These are phyloP conservation scores for Crithidia acanthocephali DNA, from an alignment of 208 protist genomes.

Conservation along the genomic window DNA sequence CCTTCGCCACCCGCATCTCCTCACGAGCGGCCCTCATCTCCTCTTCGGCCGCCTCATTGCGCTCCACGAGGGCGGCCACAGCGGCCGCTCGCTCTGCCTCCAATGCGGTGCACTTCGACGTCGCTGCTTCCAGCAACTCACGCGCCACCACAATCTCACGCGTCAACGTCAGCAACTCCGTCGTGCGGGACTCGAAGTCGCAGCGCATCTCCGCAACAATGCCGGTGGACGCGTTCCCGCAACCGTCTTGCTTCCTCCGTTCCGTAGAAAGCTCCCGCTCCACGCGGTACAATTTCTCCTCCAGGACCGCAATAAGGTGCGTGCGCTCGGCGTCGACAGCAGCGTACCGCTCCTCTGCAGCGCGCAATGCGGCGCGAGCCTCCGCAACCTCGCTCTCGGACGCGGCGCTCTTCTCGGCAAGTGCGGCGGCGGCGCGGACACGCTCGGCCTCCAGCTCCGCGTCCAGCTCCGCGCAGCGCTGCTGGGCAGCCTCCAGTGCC, in stretches of 20 bases:
- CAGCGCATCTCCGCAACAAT: constrained; percentile 2
- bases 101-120: background rate
- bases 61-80: background rate
- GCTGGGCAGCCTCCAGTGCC: constrained; percentile 8
- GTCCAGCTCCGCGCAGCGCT: constrained; percentile 1
- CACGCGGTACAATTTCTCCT: too few relatives aligned
- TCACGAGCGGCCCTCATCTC: background rate
- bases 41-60: background rate
- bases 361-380: too few relatives aligned
- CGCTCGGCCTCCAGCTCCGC: background rate
- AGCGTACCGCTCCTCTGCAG: too few relatives aligned
- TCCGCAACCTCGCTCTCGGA: too few relatives aligned
- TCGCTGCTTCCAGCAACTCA: background rate
- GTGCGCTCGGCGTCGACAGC: too few relatives aligned
- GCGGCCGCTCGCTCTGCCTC: background rate
- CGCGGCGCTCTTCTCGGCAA: too few relatives aligned
- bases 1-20: background rate
- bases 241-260: too few relatives aligned
- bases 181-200: background rate
- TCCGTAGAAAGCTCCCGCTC: too few relatives aligned
- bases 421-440: too few relatives aligned
- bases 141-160: constrained; percentile 10
- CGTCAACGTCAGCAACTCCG: constrained; percentile 2
- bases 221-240: too few relatives aligned
- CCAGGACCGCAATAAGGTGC: too few relatives aligned